Evolutionary conservation across 345 rosid genomes (phyloP), one percentile per base, ranked within the genome.

Genomic region (Gossypium raimondii): DNA sequence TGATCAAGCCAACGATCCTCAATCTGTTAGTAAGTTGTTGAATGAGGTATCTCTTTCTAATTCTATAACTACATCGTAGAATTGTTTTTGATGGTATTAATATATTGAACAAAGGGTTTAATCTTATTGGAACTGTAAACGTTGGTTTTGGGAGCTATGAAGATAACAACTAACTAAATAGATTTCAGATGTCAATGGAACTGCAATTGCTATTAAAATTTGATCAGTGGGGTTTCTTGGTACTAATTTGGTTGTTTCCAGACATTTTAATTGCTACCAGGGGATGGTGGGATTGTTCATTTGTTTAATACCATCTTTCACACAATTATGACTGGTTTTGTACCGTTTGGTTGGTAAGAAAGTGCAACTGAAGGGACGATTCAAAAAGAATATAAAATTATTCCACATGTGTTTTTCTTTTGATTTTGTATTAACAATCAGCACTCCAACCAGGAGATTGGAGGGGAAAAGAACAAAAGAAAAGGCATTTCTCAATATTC

Each of bases 21-120:
- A 70, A 77, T 82, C 89, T 70, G 83, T 84, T 6, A 81, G 81
- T 70, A 61, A 80, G 73, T 75, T 86, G 78, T 80, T 86, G 58
- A 74, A 84, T 74, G 84, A 82, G 86, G 81, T 17, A 4, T 24
- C 27, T 55, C 8, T 48, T 66, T 24, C 56, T 22, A 2, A 11
- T 59, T 41, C 3, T 13, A 3, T 24, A 6, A 67, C 45, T 8
- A 16, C 3, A 34, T n/a, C 41, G 7, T 1, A 5, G 41, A 34
- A 34, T 34, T 27, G 17, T 61, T 27, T 44, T 27, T 18, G 4
- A 52, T 29, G 45, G 17, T 52, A 52, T 16, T 51, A 51, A 51
- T 8, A n/a, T 16, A 7, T 5, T 53, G 9, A 53, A 53, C 1
- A 17, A 17, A n/a, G 24, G 58, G 24, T 5, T 53, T 53, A 53